Evolutionary conservation across 169 alveolate species (phyloP).

Genomic region (Plasmodium falciparum): DNA sequence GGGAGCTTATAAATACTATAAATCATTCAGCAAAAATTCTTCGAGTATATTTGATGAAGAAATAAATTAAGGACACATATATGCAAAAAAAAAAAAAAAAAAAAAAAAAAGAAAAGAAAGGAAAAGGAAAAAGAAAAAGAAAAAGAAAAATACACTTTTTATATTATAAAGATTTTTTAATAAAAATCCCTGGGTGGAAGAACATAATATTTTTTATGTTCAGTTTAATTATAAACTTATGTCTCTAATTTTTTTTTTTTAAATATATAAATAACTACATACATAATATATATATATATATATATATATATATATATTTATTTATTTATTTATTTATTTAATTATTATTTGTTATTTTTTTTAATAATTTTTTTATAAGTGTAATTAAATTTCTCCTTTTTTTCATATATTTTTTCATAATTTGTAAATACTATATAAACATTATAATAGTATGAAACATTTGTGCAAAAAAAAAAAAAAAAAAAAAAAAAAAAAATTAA

Average conservation of each 20-base stretch:
- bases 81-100: neutral
- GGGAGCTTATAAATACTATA: conserved; percentile 71
- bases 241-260: conserved; percentile 43
- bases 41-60: conserved; percentile 60
- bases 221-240: conserved; percentile 1
- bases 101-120: too few species aligned
- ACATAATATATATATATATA: too few species aligned
- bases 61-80: conserved; percentile 13
- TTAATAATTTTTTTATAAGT: neutral
- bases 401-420: neutral
- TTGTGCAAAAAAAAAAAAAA: too few species aligned
- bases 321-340: too few species aligned
- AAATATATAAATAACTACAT: neutral
- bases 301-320: too few species aligned
- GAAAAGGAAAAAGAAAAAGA: too few species aligned
- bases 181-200: conserved; percentile 1
- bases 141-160: neutral
- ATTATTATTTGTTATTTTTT: neutral
- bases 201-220: neutral
- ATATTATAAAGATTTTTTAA: neutral
- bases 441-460: neutral
- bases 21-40: conserved; percentile 70
- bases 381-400: neutral
- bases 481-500: too few species aligned
- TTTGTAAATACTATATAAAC: neutral